Conservation (phyloP, 2,329 filamentous ascomycete genomes). For the Davidsoniella neocaledoniae region DNA sequence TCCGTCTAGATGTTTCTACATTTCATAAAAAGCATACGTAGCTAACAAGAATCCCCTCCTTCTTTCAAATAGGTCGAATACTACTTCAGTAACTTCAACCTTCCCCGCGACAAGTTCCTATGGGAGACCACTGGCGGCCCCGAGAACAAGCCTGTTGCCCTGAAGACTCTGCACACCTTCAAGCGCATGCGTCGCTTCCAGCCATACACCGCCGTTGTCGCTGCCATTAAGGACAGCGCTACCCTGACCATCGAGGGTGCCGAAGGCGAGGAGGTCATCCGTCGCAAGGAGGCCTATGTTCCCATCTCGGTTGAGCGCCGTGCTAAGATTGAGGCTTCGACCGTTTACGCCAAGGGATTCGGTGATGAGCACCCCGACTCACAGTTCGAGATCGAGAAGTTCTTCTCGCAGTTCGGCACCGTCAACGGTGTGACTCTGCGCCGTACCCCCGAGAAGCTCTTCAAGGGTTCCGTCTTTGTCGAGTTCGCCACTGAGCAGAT, state of each 20-base stretch:
- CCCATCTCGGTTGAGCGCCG: slow-evolving; percentile 37
- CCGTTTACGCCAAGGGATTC: slow-evolving; percentile 89
- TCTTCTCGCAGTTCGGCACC: slow-evolving; percentile 67
- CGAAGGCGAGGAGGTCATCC: slow-evolving; percentile 53
- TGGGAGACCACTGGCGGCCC: slow-evolving; percentile 61
- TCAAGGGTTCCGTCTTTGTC: slow-evolving; percentile 95
- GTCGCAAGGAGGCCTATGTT: slow-evolving; percentile 58
- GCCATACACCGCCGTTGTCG: slow-evolving; percentile 67
- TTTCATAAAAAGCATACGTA: not conserved
- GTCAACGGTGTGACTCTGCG: slow-evolving; percentile 76
- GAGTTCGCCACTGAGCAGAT: slow-evolving; percentile 72
- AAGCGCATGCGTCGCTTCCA: slow-evolving; percentile 94
- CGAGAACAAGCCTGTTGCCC: slow-evolving; percentile 63
- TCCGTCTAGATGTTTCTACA: not conserved
- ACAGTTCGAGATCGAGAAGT: slow-evolving; percentile 86
- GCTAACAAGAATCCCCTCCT: not conserved
- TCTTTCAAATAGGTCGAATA: slow-evolving; percentile 57
- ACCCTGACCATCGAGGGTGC: slow-evolving; percentile 58
- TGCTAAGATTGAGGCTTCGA: slow-evolving; percentile 52
- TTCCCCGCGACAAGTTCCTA: slow-evolving; percentile 77
- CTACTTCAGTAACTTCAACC: slow-evolving; percentile 86
- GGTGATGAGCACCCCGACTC: slow-evolving; percentile 67
- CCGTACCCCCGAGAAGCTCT: slow-evolving; percentile 51
- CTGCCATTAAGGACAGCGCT: slow-evolving; percentile 63
- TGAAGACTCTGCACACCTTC: slow-evolving; percentile 69